phyloP scores from a whole-genome alignment of 2,329 filamentous ascomycete species.

The Macroventuria anomochaeta region DNA sequence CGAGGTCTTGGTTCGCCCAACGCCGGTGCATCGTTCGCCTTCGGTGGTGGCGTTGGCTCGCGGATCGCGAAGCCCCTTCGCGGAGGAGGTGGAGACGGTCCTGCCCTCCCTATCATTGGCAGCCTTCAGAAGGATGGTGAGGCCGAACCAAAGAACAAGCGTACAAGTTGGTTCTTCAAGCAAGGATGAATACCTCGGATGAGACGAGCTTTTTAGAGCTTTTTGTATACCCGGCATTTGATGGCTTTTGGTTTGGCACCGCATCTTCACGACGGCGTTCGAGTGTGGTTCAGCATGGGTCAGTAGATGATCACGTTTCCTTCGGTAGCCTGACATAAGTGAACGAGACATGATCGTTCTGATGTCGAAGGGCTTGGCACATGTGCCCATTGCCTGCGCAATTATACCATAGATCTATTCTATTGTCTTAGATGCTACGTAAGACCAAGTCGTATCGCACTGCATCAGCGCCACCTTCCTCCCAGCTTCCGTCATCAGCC shows the following conservation, averaged over 20 bases:
- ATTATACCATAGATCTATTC: constrained; percentile 19
- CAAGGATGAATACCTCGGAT: constrained; percentile 48
- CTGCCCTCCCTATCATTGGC: constrained; percentile 52
- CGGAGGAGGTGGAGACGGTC: constrained; percentile 56
- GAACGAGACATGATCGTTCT: constrained; percentile 3
- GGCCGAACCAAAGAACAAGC: constrained; percentile 63
- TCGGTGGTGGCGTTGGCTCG: constrained; percentile 58
- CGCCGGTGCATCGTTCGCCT: constrained; percentile 69
- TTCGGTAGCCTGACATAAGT: background rate
- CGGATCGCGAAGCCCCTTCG: constrained; percentile 70
- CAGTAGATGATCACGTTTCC: constrained; percentile 4
- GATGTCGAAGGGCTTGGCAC: background rate
- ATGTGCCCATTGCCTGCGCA: background rate
- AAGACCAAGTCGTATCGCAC: no score
- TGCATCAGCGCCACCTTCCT: no score
- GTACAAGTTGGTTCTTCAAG: constrained; percentile 77
- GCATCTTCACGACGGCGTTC: constrained; percentile 19
- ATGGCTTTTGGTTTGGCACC: constrained; percentile 13
- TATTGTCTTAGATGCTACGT: constrained; percentile 5
- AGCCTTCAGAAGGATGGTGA: constrained; percentile 58
- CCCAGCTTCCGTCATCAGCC: no score
- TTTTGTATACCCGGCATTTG: constrained; percentile 22
- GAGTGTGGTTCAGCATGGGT: constrained; percentile 9
- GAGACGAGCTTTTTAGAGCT: background rate
- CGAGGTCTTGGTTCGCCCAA: constrained; percentile 75